Evolutionary conservation across 2,329 filamentous ascomycete species (phyloP), one percentile per base, ranked within the genome.

Genomic region (Pseudogymnoascus sp.): DNA sequence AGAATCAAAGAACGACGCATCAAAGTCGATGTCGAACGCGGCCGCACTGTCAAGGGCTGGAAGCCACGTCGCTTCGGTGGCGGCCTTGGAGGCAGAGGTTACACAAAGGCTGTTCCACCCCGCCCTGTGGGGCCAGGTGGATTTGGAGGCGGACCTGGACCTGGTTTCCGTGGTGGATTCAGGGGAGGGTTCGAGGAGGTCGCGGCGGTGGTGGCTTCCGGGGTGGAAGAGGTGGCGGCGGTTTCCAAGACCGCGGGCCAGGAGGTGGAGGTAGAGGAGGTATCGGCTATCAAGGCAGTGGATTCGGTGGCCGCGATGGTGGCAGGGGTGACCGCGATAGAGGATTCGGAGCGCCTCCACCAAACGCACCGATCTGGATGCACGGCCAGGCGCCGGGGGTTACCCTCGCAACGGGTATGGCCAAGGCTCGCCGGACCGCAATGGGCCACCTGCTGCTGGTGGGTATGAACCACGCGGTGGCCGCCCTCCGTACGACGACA

Each of bases 11-110:
- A 96, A 73, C 87, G 93, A 72, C 87, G 89, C 70, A 90, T 97
- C 71, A 86, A 96, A 73, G 92, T 97, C 71, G 95, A 99, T 74
- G 93, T 97, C 65, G 95, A 99, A 78, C 88, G 95, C 72, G 95
- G 95, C 68, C 89, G 95, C 69, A 97, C 95, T 33, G 91, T 97
- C 41, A 90, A 90, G 72, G 91, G 89, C 59, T 99, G 95, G 95
- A 89, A 90, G 72, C 95, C 95, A 65, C 88, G 90, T 69, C 88
- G 95, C 67, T 88, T 96, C 61, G 95, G 93, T 63, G 95, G 95
- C 67, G 95, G 95, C 55, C 84, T 97, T 2, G 95, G 95, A 66
- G 93, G 93, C 52, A 88, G 95, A 70, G 90, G 91, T 67, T 97
- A 97, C 76, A 97, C 93, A 63, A 96, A 93, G 76, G 85, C 88